A percentile compares a stretch with the other conserved stretches of the same genome.
These are phyloP conservation scores for Xylaria multiplex DNA, from an alignment of 2,329 filamentous ascomycete genomes.

Conservation along the genomic window DNA sequence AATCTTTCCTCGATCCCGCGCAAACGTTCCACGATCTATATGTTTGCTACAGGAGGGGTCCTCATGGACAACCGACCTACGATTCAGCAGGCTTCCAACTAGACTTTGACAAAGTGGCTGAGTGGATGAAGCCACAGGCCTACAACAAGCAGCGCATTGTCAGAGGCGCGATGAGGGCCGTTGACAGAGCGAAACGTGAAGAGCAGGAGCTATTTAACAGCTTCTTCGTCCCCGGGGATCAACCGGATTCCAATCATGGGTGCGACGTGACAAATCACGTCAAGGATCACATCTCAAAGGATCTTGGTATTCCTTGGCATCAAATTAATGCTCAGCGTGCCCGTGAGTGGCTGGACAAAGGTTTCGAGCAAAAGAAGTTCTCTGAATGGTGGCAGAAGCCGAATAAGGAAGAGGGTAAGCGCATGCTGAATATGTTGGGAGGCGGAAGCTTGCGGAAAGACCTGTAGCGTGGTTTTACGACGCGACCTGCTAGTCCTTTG, in stretches of 20 bases:
- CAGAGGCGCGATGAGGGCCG: slow-evolving; percentile 16
- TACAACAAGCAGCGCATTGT: slow-evolving; percentile 29
- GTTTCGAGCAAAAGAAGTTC: slow-evolving; percentile 39
- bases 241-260: not conserved
- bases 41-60: slow-evolving; percentile 36
- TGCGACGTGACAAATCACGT: slow-evolving; percentile 6
- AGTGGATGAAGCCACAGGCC: slow-evolving; percentile 23
- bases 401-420: slow-evolving; percentile 37
- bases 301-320: slow-evolving; percentile 41
- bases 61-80: slow-evolving; percentile 35
- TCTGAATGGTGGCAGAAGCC: slow-evolving; percentile 39
- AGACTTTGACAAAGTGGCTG: slow-evolving; percentile 35
- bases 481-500: not conserved
- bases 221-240: slow-evolving; percentile 30
- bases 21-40: slow-evolving; percentile 29
- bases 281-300: slow-evolving; percentile 43
- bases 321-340: slow-evolving; percentile 38
- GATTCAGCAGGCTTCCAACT: slow-evolving; percentile 39
- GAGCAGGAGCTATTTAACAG: slow-evolving; percentile 21
- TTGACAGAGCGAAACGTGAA: slow-evolving; percentile 21
- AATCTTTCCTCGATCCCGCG: slow-evolving; percentile 25
- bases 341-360: slow-evolving; percentile 37
- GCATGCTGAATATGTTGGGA: slow-evolving; percentile 30
- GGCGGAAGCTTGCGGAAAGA: slow-evolving; percentile 36
- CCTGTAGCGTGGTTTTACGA: slow-evolving; percentile 20